Conservation (phyloP, 148 eudicot genomes). For the Hydrangea macrophylla region DNA sequence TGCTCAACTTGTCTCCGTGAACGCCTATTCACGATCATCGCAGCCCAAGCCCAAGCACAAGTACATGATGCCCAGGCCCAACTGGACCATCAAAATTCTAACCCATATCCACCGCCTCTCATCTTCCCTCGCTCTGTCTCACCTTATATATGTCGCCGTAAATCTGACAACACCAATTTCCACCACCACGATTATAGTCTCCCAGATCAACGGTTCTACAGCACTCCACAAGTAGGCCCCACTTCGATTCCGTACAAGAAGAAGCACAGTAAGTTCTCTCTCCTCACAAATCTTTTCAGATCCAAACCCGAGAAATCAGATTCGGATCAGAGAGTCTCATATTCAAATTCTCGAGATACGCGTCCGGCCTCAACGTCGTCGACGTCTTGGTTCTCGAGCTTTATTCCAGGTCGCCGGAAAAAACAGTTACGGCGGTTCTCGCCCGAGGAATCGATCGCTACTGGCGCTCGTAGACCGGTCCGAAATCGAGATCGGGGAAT, state of each 20-base stretch:
- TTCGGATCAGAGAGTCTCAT: slow-evolving; percentile 11
- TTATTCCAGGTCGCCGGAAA: slow-evolving; percentile 21
- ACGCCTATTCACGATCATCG: slow-evolving; percentile 43
- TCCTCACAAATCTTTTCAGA: slow-evolving; percentile 53
- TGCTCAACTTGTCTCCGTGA: slow-evolving; percentile 88
- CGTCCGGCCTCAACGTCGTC: slow-evolving; percentile 25
- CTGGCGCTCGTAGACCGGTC: neutral
- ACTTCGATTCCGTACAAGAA: slow-evolving; percentile 13
- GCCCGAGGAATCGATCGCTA: slow-evolving; percentile 16
- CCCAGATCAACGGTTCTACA: slow-evolving; percentile 40
- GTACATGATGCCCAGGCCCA: slow-evolving; percentile 4
- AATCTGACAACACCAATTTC: slow-evolving; percentile 36
- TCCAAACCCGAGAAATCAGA: slow-evolving; percentile 44
- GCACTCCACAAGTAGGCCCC: slow-evolving; percentile 59
- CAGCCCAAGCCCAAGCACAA: slow-evolving; percentile 24
- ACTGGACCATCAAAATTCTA: slow-evolving; percentile 25
- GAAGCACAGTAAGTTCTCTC: slow-evolving; percentile 27
- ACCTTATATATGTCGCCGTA: slow-evolving; percentile 55
- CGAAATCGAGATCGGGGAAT: slow-evolving; percentile 46
- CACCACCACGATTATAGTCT: slow-evolving; percentile 16
- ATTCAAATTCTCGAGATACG: slow-evolving; percentile 18
- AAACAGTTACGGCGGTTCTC: slow-evolving; percentile 14
- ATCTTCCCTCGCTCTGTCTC: slow-evolving; percentile 74
- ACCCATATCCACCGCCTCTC: slow-evolving; percentile 33
- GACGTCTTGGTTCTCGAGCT: slow-evolving; percentile 40